Base-by-base conservation (phyloP, 2,329 filamentous ascomycete genomes). In the Aspergillus flavus region DNA sequence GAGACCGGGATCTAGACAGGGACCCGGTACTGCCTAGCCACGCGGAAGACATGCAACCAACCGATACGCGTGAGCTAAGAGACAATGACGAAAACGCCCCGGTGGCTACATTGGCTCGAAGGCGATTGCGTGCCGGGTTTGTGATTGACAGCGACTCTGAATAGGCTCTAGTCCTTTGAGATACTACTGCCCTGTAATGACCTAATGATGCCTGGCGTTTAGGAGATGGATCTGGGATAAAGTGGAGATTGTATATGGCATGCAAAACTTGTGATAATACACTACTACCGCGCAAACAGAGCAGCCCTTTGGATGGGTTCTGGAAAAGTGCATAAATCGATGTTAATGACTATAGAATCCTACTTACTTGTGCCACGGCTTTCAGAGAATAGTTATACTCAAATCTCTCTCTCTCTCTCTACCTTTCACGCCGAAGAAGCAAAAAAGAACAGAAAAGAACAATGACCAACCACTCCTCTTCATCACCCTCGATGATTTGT, bases 131-230 rank as follows among this genome's bases (percentile, higher is more conserved):
- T 54, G 77, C 72, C 28, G 78, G 78, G 4, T 80, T 81, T 67
- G 75, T 81, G 36, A 71, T 81, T 62, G 79, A 80, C 16, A 80
- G 78, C 63, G 79, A 81, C 60, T 80, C 79, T 5, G 79, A 81
- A 63, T 81, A 72, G 66, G 50, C 16, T 50, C 34, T 53, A 58
- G 64, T 64, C 59, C 45, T 11, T 55, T 46, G 26, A 52, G 43
- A 19, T 46, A 30, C 39, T 48, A 39, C 34, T 32, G 23, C 21
- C n/a, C 32, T 39, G 57, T 72, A 57, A 74, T 70, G 72, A 75
- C 59, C 56, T 71, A 60, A 75, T 70, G 72, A 66, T 69, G 71
- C 68, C 69, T 73, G 72, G 64, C 53, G 63, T 56, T 64, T 61
- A 66, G 61, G 48, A 32, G 26, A 59, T 43, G 57, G 26, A 59